Percentiles rank a stretch among this genome's conserved stretches.
These are phyloP conservation scores for Gossypium anomalum DNA, from an alignment of 345 rosid genomes.

Conservation along the genomic window DNA sequence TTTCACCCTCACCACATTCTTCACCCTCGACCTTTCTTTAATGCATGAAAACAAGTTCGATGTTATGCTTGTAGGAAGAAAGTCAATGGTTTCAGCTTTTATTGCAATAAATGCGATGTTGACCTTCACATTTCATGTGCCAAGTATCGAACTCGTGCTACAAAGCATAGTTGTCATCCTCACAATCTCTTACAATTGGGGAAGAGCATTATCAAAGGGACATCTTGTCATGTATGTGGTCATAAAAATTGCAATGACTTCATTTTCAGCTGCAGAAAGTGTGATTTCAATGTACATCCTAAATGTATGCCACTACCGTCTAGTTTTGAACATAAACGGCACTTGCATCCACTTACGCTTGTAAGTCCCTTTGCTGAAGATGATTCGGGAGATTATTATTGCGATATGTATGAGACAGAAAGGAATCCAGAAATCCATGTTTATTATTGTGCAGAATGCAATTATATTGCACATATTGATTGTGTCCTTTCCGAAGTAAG, in stretches of 20 bases:
- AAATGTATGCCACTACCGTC: neutral
- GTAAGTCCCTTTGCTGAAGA: neutral
- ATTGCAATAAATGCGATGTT: neutral
- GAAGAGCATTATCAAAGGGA: neutral
- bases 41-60: neutral
- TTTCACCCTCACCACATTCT: slow-evolving; percentile 8
- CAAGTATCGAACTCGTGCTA: neutral
- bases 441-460: neutral
- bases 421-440: neutral
- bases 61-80: neutral
- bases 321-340: neutral
- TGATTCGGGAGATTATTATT: neutral
- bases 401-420: neutral
- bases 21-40: neutral
- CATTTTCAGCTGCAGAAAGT: neutral
- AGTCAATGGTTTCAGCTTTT: neutral
- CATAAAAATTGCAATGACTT: neutral
- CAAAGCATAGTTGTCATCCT: neutral
- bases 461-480: neutral
- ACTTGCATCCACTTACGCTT: slow-evolving; percentile 1
- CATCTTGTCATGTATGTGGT: neutral
- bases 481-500: neutral
- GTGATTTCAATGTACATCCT: neutral
- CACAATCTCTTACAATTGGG: slow-evolving; percentile 10
- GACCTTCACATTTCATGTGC: neutral